Conservation (phyloP, 2,329 filamentous ascomycete genomes). For the Aspergillus persii region DNA sequence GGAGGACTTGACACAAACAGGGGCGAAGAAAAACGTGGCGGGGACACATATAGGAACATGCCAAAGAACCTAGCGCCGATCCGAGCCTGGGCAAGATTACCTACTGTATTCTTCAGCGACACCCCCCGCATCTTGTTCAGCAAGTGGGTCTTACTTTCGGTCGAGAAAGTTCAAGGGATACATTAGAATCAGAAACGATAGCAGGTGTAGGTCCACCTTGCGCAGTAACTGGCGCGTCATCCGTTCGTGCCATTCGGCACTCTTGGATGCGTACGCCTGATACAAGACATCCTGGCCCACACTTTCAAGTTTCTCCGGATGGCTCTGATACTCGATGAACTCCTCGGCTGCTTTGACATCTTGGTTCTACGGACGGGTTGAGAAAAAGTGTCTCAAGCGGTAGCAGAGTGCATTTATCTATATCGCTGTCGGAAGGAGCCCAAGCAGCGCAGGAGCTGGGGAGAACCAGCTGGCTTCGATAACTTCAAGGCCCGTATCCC, state of each 20-base stretch:
- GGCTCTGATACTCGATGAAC: not conserved
- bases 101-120: slow-evolving; percentile 11
- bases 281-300: slow-evolving; percentile 26
- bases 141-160: slow-evolving; percentile 23
- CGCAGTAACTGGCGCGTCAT: slow-evolving; percentile 25
- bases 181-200: slow-evolving; percentile 31
- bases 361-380: too few relatives aligned
- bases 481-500: not conserved
- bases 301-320: not conserved
- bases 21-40: not conserved
- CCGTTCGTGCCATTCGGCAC: slow-evolving; percentile 25
- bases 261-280: slow-evolving; percentile 24
- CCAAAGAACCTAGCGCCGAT: slow-evolving; percentile 58
- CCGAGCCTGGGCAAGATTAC: slow-evolving; percentile 56
- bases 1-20: not conserved
- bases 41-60: slow-evolving; percentile 51
- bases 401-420: not conserved
- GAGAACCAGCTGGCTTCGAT: not conserved
- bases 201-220: slow-evolving; percentile 29
- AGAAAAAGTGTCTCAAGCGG: too few relatives aligned
- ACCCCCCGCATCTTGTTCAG: not conserved
- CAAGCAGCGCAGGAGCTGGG: not conserved
- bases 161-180: slow-evolving; percentile 34
- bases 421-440: not conserved
- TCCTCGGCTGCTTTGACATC: slow-evolving; percentile 1